These are phyloP conservation scores for Citrullus colocynthis DNA, from an alignment of 306 rosid species.

Conservation along the genomic window DNA sequence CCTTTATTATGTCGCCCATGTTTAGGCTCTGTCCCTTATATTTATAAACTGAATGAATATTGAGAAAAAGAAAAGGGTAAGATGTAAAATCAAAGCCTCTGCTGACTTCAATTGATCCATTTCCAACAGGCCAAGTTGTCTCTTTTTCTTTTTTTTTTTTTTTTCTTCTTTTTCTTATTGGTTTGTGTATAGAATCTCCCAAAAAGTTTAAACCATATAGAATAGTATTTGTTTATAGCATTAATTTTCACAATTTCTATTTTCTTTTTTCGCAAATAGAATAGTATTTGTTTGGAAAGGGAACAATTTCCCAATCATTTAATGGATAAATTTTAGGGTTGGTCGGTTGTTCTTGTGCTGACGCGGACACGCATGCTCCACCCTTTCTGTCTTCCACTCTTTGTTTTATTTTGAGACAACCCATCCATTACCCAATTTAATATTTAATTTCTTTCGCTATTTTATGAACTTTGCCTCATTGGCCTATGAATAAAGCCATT, in stretches of 20 bases:
- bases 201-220: neutral
- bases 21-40: neutral
- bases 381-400: neutral
- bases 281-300: neutral
- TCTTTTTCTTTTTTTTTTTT: neutral
- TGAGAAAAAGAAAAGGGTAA: neutral
- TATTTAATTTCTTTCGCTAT: neutral
- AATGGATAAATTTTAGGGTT: constrained; percentile 11
- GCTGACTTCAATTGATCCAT: neutral
- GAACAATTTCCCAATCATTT: constrained; percentile 2
- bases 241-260: neutral
- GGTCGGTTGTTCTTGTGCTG: constrained; percentile 15
- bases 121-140: neutral
- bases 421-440: neutral
- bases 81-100: neutral
- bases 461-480: neutral
- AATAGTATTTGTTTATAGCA: neutral
- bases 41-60: neutral
- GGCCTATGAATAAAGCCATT: neutral
- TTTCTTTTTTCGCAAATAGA: neutral
- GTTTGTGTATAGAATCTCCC: neutral
- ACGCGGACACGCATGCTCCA: constrained; percentile 7
- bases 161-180: neutral
- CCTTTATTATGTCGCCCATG: neutral
- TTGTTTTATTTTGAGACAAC: neutral